Evolutionary conservation across 2,329 filamentous ascomycete species (phyloP), one percentile per base, ranked within the genome.

Genomic region (Verticillium isaacii): DNA sequence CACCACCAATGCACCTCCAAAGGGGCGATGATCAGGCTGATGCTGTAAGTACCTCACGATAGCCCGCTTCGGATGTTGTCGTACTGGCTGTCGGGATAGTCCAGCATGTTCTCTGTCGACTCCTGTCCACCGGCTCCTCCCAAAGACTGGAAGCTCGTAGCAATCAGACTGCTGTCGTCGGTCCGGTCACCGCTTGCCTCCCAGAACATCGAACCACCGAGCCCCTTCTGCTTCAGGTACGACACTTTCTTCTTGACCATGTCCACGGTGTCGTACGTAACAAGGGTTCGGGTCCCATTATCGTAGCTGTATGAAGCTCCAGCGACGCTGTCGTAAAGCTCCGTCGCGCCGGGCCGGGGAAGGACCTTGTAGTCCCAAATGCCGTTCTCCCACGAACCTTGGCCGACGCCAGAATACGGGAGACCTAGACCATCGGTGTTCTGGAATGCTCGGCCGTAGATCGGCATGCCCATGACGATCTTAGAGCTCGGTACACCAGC

Each of bases 181-280:
- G 69, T 80, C 68, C 82, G 82, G 72, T 96, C 92, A 8, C 82
- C 86, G 64, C 87, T 91, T 17, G 85, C 87, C 73, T 95, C 91
- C 91, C 91, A 96, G 84, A 91, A 96, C 90, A 95, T 94, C 34
- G 84, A 87, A 29, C 91, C 92, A 3, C 88, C 91, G 1, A 95
- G 80, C 0, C 85, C 82, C 61, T 81, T 79, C 58, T 75, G 69
- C 73, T 83, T 81, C 67, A 93, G 84, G 72, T 89, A 94, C 2
- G 77, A 69, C 5, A 86, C 85, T 77, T 95, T 96, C 66, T 77
- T 70, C 58, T 76, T 72, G 34, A 87, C 80, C 68, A 88, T 83
- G 32, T 78, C 76, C 0, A 86, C 82, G 1, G 84, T 91, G 70
- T 90, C 87, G 72, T 91, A 96, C 25, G 85, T 88, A 65, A 96